Evolutionary conservation across 179 eudicot genomes (phyloP), one percentile per base, ranked within the genome.

Genomic region (Sideroxylon spinosum): DNA sequence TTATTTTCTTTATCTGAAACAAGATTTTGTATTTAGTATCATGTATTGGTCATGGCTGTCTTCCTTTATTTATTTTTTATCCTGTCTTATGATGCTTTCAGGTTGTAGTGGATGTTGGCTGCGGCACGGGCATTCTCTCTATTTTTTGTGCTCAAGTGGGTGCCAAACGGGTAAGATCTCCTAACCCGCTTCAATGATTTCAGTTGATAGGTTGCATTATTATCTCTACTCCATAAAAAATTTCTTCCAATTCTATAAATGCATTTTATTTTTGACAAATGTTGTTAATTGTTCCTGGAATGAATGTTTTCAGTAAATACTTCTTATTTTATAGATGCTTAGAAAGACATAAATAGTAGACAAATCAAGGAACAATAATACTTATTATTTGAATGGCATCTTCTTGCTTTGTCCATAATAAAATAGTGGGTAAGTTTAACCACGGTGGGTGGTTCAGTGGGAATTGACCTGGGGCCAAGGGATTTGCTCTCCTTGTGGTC

Each of bases 141-240:
- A 89, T 95, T 79, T 95, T 95, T 84, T 95, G 99, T 87, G 99
- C 99, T 67, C 99, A 88, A 84, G 99, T 97, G 73, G 99, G 99
- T 76, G 99, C 99, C 44, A 93, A 84, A 84, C 84, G 92, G 85
- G 99, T 95, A 89, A 79, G 85, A 75, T 72, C 22, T 59, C 75
- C 76, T 67, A 9, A 28, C 19, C 44, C 12, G 12, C 2, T 32
- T 19, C 11, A 62, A 48, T 29, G 25, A 12, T 50, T n/a, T 76
- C 26, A 76, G 46, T 48, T 25, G 46, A 55, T 14, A 28, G 22
- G 63, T 56, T 23, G 63, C 74, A 14, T 71, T 12, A 23, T 29
- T 52, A 71, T 9, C 52, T 71, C 53, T 71, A 52, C 32, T 71
- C 4, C 1, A 17, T 14, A 20, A 11, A 22, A 1, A 14, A 22